These are phyloP conservation scores for Ophiocordyceps camponoti-saundersi DNA, from an alignment of 2,329 filamentous ascomycete genomes.

Conservation along the genomic window DNA sequence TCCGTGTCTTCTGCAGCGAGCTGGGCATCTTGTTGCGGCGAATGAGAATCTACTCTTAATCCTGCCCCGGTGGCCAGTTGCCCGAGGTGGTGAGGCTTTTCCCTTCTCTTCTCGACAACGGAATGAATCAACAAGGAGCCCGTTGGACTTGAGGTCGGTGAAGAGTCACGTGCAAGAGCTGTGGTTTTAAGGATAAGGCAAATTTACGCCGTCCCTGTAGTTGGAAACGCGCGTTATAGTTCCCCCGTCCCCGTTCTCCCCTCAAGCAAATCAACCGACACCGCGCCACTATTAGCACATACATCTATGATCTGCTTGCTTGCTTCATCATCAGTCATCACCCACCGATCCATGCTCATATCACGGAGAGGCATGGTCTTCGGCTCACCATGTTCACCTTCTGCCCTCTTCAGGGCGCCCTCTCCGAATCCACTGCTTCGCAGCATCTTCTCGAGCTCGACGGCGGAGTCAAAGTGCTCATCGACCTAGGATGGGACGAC, in stretches of 20 bases:
- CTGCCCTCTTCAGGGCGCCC: constrained; percentile 78
- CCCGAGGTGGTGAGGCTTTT: too few species aligned
- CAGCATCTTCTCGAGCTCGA: constrained; percentile 95
- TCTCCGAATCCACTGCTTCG: constrained; percentile 70
- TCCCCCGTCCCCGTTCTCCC: too few species aligned
- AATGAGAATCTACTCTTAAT: neutral
- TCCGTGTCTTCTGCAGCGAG: constrained; percentile 66
- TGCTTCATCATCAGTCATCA: too few species aligned
- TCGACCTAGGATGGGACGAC: constrained; percentile 95
- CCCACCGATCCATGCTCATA: too few species aligned
- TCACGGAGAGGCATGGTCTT: neutral
- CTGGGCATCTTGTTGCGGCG: constrained; percentile 45
- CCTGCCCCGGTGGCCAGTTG: too few species aligned
- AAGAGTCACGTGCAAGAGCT: neutral
- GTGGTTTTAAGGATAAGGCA: too few species aligned
- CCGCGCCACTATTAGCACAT: too few species aligned
- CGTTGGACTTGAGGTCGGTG: neutral
- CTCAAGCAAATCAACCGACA: too few species aligned
- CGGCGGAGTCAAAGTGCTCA: constrained; percentile 84
- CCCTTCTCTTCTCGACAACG: neutral
- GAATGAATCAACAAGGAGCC: neutral
- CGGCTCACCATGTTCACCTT: constrained; percentile 77
- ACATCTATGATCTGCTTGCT: too few species aligned
- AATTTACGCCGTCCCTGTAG: too few species aligned
- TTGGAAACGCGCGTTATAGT: too few species aligned